Conservation (phyloP, 176 grass and related monocot genomes). For the Juncus effusus region DNA sequence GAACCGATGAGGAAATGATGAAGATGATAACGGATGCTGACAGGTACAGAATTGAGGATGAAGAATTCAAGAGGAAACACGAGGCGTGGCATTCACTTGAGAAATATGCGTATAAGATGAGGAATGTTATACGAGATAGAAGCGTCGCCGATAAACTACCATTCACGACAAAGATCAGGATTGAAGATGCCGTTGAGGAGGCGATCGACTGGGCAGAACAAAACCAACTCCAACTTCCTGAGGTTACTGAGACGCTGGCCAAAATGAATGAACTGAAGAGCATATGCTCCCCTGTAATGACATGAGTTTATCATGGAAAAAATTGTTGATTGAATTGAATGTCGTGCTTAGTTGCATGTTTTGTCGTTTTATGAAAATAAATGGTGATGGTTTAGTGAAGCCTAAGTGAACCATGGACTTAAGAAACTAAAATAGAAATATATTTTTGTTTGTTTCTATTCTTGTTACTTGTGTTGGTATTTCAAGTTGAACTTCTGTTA, state of each 20-base stretch:
- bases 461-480: no score
- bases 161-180: neutral
- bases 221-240: neutral
- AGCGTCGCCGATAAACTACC: neutral
- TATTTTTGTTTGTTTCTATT: no score
- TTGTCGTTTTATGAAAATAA: no score
- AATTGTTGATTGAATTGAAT: no score
- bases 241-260: neutral
- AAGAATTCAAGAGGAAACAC: neutral
- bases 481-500: no score
- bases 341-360: no score
- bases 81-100: neutral
- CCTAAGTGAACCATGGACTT: no score
- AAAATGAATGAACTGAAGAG: neutral
- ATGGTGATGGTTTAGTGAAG: no score
- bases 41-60: neutral
- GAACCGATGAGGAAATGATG: neutral
- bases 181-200: neutral
- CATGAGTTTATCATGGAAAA: neutral
- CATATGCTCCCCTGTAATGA: neutral
- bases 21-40: neutral
- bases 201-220: neutral
- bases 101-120: conserved; percentile 12
- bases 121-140: neutral
- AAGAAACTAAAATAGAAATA: no score